A percentile compares a stretch with the other conserved stretches of the same genome.
Evolutionary conservation across 2,329 filamentous ascomycete genomes (phyloP).

Genomic region (Colletotrichum orchidophilum): DNA sequence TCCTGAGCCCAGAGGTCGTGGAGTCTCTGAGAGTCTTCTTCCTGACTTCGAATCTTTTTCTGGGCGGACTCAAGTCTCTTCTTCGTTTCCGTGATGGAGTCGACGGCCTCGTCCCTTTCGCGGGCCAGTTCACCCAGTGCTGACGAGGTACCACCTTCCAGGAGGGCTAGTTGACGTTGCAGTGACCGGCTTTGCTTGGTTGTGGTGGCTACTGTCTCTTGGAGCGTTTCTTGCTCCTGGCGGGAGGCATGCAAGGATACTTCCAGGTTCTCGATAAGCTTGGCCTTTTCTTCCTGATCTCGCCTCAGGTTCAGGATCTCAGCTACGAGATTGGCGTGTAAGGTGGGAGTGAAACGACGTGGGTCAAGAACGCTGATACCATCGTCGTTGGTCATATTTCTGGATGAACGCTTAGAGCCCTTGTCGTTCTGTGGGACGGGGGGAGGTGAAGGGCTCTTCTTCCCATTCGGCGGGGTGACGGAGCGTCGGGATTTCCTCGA

Average conservation of each 20-base stretch:
- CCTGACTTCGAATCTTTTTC: constrained; percentile 80
- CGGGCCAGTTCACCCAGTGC: constrained; percentile 84
- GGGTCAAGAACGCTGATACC: constrained; percentile 83
- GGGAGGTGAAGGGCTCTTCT: constrained; percentile 67
- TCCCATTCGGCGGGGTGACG: constrained; percentile 66
- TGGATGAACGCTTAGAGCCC: constrained; percentile 60
- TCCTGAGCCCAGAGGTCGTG: constrained; percentile 87
- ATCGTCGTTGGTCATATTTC: constrained; percentile 72
- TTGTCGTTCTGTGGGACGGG: constrained; percentile 53
- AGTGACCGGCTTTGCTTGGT: constrained; percentile 82
- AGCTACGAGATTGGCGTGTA: constrained; percentile 93
- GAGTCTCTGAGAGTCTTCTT: constrained; percentile 82
- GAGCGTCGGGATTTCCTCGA: constrained; percentile 72
- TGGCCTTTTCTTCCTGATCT: constrained; percentile 90
- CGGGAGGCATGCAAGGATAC: constrained; percentile 74
- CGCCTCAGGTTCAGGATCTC: constrained; percentile 89
- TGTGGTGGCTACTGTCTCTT: constrained; percentile 67
- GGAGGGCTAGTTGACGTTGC: constrained; percentile 84
- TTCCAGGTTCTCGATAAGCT: constrained; percentile 87
- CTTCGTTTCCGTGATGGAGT: constrained; percentile 75
- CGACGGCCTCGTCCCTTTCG: constrained; percentile 86
- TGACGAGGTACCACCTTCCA: constrained; percentile 89
- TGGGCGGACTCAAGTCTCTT: constrained; percentile 81
- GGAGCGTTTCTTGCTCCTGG: constrained; percentile 78
- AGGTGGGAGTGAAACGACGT: constrained; percentile 90